Evolutionary conservation across 495 filamentous ascomycete genomes (phyloP), one percentile per base, ranked within the genome.

Genomic region (Cetradonia linearis): DNA sequence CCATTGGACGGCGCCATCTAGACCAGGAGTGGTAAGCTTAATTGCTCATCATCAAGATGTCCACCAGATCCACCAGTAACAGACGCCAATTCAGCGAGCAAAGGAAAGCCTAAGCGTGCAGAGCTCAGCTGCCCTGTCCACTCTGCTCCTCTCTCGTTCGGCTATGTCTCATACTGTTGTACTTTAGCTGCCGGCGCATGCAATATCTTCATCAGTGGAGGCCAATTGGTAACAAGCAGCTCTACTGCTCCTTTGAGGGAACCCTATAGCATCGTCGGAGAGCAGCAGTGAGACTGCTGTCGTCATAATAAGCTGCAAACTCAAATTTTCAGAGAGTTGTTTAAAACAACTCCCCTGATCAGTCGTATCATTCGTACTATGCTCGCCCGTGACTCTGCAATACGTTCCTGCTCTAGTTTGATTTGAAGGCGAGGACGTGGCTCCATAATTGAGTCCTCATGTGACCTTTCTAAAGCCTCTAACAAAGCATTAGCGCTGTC

Each of bases 351-450:
- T 25, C 30, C 30, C 50, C 50, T 54, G 50, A 36, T 54, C 50
- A 34, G 20, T 54, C 20, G 49, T 31, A 46, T 10, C 9, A 20
- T 46, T 46, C 42, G 20, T 34, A 34, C 34, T n/a, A 54, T 34
- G 50, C 50, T 54, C 50, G 20, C 30, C 13, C 33, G 31, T 54
- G 28, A 54, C 18, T 54, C n/a, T 54, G 31, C 31, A 34, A 54
- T 54, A 46, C 42, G 50, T 54, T 54, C 50, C 50, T 54, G 50
- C 50, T 54, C 50, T 54, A 54, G 54, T 56, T 56, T 56, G 54
- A 42, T 56, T 56, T 54, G 50, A 54, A 54, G 50, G 50, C 50
- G 33, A 54, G 50, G 25, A 54, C 50, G 50, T 54, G 50, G 50
- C 50, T 54, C 50, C 54, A 56, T 44, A 56, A 37, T 56, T 38